These are phyloP conservation scores for Bjerkandera adusta DNA, from an alignment of 1,284 basidiomycete species.

Conservation along the genomic window DNA sequence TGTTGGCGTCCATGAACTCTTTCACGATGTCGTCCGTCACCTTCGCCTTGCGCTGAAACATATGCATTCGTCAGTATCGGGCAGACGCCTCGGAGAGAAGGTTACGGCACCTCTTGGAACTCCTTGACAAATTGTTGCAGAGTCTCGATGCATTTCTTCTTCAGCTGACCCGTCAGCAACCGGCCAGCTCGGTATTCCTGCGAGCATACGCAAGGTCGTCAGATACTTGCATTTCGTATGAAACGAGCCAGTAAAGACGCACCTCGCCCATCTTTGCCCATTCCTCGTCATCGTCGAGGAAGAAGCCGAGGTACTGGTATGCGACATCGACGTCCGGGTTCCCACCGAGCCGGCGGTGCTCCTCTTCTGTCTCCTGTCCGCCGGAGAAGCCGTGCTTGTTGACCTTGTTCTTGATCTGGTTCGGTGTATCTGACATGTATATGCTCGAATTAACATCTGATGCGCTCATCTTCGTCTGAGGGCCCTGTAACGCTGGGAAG, in stretches of 20 bases:
- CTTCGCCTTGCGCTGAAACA: constrained; percentile 69
- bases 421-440: constrained; percentile 92
- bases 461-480: constrained; percentile 99
- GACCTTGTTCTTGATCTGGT: constrained; percentile 98
- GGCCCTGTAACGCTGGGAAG: constrained; percentile 97
- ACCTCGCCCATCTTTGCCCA: constrained; percentile 78
- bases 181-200: constrained; percentile 91
- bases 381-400: constrained; percentile 92
- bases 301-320: constrained; percentile 97
- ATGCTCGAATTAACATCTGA: constrained; percentile 90
- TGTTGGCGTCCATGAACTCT: constrained; percentile 81
- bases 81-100: neutral
- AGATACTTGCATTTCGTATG: constrained; percentile 2
- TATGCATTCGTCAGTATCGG: constrained; percentile 2
- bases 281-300: constrained; percentile 93
- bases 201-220: constrained; percentile 2
- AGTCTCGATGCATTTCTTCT: constrained; percentile 84
- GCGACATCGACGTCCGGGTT: constrained; percentile 95
- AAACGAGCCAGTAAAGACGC: constrained; percentile 25
- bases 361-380: constrained; percentile 90
- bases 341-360: constrained; percentile 87
- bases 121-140: constrained; percentile 83
- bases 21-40: constrained; percentile 80
- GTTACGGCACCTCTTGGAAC: constrained; percentile 83
- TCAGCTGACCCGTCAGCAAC: constrained; percentile 90